Base-by-base conservation (phyloP, 129 eudicot species). In the Chrysanthemum seticuspe region DNA sequence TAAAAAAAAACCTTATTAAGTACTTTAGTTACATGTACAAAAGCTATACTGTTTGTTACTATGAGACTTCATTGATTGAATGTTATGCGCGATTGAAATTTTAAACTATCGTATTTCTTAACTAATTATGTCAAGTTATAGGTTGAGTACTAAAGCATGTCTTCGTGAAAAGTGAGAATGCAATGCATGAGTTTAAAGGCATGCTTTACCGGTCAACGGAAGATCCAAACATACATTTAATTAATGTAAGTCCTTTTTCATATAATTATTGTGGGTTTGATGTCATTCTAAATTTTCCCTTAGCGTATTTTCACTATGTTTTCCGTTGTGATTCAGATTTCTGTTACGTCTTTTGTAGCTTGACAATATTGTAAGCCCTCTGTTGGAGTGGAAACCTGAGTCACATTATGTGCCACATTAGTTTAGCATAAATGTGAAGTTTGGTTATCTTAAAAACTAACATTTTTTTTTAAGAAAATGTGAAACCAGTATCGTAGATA, bases 91-190 rank as follows among this genome's bases (percentile, higher is more conserved):
- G 21, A 21, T 21, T 21, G 21, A 21, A 21, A 21, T 21, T 21
- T 1, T 21, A 21, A 21, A 21, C 21, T 13, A 14, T 8, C 15
- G 21, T 54, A 9, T 54, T 54, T 6, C 59, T 19, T 3, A 16
- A 53, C 13, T 56, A 49, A 7, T 6, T 27, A 62, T 62, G 7
- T 62, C 21, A 31, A 45, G 71, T 83, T 82, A 76, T 88, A 92
- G 98, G 95, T 85, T 67, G 98, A 71, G 87, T 92, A 71, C 89
- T 92, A 36, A 92, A 92, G 70, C 95, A 91, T 27, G 96, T 92
- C 31, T 89, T 92, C 70, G 98, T 87, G 83, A 96, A 92, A 86
- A 94, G 89, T 80, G 98, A 92, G 80, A 89, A 92, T 71, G 89
- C 89, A 34, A 92, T 92, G 96, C 91, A 82, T 56, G 95, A 89